phyloP scores from a whole-genome alignment of 768 basidiomycete species.

The Chalciporus sphaerocephalus region DNA sequence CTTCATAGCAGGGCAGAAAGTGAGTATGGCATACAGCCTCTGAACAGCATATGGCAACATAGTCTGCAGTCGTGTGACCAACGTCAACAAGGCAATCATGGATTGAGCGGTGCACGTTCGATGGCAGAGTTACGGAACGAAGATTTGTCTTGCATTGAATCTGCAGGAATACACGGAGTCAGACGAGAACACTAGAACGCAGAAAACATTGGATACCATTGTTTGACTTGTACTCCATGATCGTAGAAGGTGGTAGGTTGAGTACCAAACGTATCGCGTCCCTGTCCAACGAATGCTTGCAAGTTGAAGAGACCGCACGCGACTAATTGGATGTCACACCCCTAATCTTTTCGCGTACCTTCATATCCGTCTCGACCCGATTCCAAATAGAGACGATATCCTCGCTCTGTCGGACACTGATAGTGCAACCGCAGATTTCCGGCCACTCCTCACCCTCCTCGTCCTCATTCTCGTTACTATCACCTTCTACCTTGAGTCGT shows the following conservation, averaged over 20 bases:
- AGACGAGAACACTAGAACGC: background rate
- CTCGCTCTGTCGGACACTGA: slow-evolving; percentile 89
- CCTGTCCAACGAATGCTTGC: slow-evolving; percentile 37
- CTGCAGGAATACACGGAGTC: slow-evolving; percentile 33
- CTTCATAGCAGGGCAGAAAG: slow-evolving; percentile 1
- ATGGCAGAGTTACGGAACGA: slow-evolving; percentile 71
- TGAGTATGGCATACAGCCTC: background rate
- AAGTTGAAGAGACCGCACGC: background rate
- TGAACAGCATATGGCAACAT: background rate
- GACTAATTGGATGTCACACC: slow-evolving; percentile 43
- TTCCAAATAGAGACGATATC: slow-evolving; percentile 96
- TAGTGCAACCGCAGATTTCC: slow-evolving; percentile 92
- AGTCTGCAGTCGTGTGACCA: background rate
- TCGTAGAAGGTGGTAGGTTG: slow-evolving; percentile 68
- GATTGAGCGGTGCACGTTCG: slow-evolving; percentile 37
- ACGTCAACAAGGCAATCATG: slow-evolving; percentile 7
- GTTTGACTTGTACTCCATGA: slow-evolving; percentile 95
- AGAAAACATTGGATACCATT: slow-evolving; percentile 47
- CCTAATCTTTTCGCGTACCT: slow-evolving; percentile 78
- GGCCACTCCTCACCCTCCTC: slow-evolving; percentile 51
- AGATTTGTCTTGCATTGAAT: slow-evolving; percentile 86
- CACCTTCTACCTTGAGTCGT: slow-evolving; percentile 26
- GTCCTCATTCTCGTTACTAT: slow-evolving; percentile 36
- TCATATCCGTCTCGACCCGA: slow-evolving; percentile 69
- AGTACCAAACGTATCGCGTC: slow-evolving; percentile 77